phyloP scores from a whole-genome alignment of 805 yeast genomes.

The Cyberlindnera galapagoensis region DNA sequence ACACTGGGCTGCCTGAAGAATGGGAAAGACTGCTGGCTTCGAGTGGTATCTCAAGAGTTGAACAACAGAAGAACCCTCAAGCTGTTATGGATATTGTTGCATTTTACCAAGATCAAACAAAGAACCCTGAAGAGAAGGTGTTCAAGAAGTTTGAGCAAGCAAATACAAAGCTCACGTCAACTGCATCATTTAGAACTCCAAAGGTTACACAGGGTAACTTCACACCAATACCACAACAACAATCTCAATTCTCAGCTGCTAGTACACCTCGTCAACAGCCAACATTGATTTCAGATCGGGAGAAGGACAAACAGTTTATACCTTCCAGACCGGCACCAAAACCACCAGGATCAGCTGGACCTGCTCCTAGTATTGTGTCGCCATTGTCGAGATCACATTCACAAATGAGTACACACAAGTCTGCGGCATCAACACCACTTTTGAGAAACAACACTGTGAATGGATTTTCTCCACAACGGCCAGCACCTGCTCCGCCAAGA shows the following conservation, averaged over 20 bases:
- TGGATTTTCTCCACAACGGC: conserved; percentile 20
- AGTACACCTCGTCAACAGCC: conserved; percentile 22
- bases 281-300: conserved; percentile 7
- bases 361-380: conserved; percentile 21
- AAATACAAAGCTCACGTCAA: conserved; percentile 21
- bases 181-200: conserved; percentile 30
- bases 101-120: conserved; percentile 62
- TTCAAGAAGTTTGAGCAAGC: conserved; percentile 32
- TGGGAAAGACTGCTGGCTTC: conserved; percentile 83
- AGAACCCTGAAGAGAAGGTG: conserved; percentile 34
- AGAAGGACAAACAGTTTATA: conserved; percentile 39
- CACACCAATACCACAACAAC: conserved; percentile 21
- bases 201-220: conserved; percentile 15
- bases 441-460: conserved; percentile 5
- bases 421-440: conserved; percentile 18
- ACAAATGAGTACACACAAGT: conserved; percentile 10
- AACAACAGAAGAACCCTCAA: conserved; percentile 87
- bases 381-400: conserved; percentile 22
- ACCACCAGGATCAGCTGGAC: conserved; percentile 34
- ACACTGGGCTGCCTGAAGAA: conserved; percentile 86
- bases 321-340: conserved; percentile 68
- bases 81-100: conserved; percentile 90
- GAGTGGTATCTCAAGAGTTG: conserved; percentile 82
- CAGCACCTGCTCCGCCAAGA: conserved; percentile 24
- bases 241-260: conserved; percentile 15